A percentile compares a stretch with the other conserved stretches of the same genome.
phyloP scores from a whole-genome alignment of 192 early-diverging fungal genomes.

The Coemansia sp. region DNA sequence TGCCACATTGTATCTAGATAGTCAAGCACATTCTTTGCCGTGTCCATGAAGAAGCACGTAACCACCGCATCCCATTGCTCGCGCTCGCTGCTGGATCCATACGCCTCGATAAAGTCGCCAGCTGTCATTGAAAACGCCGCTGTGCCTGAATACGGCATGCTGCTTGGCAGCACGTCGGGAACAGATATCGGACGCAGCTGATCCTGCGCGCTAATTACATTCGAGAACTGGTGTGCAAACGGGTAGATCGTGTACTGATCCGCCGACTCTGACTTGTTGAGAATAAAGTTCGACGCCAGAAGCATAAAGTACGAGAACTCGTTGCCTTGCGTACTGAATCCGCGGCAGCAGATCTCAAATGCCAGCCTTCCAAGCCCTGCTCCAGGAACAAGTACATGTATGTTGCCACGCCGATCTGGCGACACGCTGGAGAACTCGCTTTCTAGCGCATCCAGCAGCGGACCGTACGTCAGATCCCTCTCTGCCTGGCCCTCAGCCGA shows the following conservation, averaged over 20 bases:
- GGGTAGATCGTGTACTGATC: conserved; percentile 81
- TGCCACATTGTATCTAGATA: conserved; percentile 85
- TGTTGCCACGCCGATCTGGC: conserved; percentile 51
- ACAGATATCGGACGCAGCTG: conserved; percentile 71
- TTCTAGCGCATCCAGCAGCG: conserved; percentile 75
- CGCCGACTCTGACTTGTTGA: conserved; percentile 71
- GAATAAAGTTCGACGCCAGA: conserved; percentile 87
- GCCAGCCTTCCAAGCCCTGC: conserved; percentile 94
- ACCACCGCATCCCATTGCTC: conserved; percentile 87
- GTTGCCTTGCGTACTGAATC: conserved; percentile 83
- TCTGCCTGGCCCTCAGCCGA: conserved; percentile 78
- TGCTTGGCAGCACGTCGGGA: conserved; percentile 80
- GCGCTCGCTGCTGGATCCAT: conserved; percentile 62
- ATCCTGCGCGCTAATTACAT: conserved; percentile 59
- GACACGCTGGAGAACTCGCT: conserved; percentile 47
- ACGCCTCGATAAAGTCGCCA: conserved; percentile 95
- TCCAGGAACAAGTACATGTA: conserved; percentile 88
- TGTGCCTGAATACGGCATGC: conserved; percentile 28
- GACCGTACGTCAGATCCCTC: conserved; percentile 75
- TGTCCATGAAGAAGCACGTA: conserved; percentile 98
- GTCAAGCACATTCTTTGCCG: conserved; percentile 87
- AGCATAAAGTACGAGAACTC: conserved; percentile 99
- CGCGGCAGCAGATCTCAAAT: conserved; percentile 82
- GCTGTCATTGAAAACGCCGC: conserved; percentile 96
- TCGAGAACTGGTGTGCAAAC: conserved; percentile 92